These are phyloP conservation scores for Penicillium salamii DNA, from an alignment of 495 filamentous ascomycete species.

Conservation along the genomic window DNA sequence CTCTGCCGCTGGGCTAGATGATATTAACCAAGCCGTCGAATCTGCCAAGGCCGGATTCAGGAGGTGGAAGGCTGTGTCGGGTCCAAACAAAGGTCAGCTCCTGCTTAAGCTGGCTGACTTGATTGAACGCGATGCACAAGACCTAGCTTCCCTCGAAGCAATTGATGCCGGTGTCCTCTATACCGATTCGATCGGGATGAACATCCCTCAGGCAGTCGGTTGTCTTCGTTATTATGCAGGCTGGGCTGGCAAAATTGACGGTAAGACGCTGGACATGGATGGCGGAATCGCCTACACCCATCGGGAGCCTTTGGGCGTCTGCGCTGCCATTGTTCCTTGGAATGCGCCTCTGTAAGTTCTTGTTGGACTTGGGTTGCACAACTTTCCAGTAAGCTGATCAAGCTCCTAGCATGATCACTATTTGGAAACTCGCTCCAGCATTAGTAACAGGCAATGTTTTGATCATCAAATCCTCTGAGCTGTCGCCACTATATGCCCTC, in stretches of 20 bases:
- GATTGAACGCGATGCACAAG: constrained; percentile 23
- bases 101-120: constrained; percentile 44
- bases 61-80: constrained; percentile 38
- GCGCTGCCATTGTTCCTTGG: constrained; percentile 36
- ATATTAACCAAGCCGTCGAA: constrained; percentile 52
- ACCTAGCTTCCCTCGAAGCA: constrained; percentile 28
- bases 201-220: constrained; percentile 20
- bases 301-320: constrained; percentile 37
- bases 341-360: constrained; percentile 31
- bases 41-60: constrained; percentile 42
- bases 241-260: constrained; percentile 36
- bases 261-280: constrained; percentile 24
- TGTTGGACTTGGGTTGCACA: too few species aligned
- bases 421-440: constrained; percentile 54
- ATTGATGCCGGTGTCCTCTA: constrained; percentile 26
- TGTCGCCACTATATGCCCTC: constrained; percentile 85
- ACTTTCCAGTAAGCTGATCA: too few species aligned
- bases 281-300: constrained; percentile 26
- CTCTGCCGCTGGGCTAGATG: constrained; percentile 20
- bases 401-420: constrained; percentile 71
- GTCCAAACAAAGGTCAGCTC: constrained; percentile 34
- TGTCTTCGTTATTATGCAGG: constrained; percentile 34
- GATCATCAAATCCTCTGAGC: constrained; percentile 88
- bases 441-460: constrained; percentile 59
- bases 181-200: constrained; percentile 17